Conservation (phyloP, 177 flowering plant genomes). For the Tripterygium wilfordii region DNA sequence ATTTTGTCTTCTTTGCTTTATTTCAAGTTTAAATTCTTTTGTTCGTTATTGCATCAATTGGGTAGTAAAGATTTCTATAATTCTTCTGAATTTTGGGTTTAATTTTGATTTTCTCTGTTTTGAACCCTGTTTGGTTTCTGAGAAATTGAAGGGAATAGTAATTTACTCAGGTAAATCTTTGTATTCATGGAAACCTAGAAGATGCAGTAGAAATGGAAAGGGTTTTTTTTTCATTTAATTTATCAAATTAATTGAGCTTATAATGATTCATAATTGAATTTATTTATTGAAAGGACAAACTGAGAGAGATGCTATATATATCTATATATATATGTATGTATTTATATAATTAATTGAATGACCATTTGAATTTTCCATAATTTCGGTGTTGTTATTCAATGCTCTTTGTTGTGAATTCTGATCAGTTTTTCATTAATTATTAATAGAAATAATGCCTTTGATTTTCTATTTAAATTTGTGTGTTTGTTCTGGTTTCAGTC, state of each 20-base stretch:
- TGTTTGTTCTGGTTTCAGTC: slow-evolving; percentile 37
- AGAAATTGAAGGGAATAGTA: not conserved
- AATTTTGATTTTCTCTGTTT: not conserved
- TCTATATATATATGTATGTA: no score
- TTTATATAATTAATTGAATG: no score
- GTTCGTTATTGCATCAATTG: not conserved
- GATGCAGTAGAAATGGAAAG: not conserved
- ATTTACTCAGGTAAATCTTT: not conserved
- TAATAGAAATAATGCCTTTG: not conserved
- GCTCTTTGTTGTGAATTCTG: not conserved
- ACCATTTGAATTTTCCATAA: not conserved
- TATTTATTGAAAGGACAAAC: no score
- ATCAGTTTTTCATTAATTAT: not conserved
- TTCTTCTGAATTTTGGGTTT: not conserved
- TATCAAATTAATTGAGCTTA: no score
- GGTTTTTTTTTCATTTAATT: no score
- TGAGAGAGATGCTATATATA: no score
- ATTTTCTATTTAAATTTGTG: not conserved
- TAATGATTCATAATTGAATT: no score
- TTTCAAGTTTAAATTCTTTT: no score
- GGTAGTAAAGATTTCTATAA: no score
- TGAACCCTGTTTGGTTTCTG: slow-evolving; percentile 7
- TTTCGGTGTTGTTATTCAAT: slow-evolving; percentile 2
- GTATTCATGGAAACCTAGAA: not conserved
- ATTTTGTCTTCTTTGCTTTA: no score